Base-by-base conservation (phyloP, 352 stramenopile species). In the Pythium aristosporum region DNA sequence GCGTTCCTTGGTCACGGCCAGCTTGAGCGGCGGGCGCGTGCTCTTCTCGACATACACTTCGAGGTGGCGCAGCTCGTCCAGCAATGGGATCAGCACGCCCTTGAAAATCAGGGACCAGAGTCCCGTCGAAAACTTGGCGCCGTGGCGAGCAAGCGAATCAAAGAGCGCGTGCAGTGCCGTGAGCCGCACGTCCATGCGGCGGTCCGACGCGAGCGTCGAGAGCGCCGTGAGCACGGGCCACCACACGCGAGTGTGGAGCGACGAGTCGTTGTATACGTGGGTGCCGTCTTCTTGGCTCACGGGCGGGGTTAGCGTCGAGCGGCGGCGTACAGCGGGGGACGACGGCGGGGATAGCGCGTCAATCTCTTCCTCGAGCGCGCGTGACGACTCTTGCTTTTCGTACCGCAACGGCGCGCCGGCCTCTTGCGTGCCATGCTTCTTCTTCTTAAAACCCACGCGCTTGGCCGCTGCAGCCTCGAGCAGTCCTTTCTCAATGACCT, bases 171-270 rank as follows among this genome's bases (percentile, higher is more conserved):
- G 63, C 4, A 97, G 61, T 7, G 88, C 87, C 18, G 76, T 71
- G 4, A 90, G 67, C 16, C 91, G 87, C 39, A 99, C 82, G n/a
- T 96, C 79, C 15, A 96, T 69, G 28, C 96, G 91, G 12, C 77
- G 72, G 62, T 99, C 96, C 1, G 87, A 88, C 58, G 98, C 90
- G 15, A 97, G 79, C 32, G 91, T 94, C 0, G 92, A 97, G n/a
- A 99, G 74, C 25, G 96, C 98, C 7, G 98, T 96, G 49, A 99
- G 74, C 47, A 99, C 89, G 0, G 97, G 97, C 97, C 97, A 99
- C 85, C 82, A 92, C 67, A 91, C 82, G 21, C 84, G 74, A 15
- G 78, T 93, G 68, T 92, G 86, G 3, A 73, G 68, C 12, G 79
- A 69, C 0, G 78, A 88, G 67, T 94, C 85, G 34, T 84, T 94